A percentile compares a stretch with the other conserved stretches of the same genome.
phyloP scores from a whole-genome alignment of 2,329 filamentous ascomycete species.

The Aspergillus sp. region DNA sequence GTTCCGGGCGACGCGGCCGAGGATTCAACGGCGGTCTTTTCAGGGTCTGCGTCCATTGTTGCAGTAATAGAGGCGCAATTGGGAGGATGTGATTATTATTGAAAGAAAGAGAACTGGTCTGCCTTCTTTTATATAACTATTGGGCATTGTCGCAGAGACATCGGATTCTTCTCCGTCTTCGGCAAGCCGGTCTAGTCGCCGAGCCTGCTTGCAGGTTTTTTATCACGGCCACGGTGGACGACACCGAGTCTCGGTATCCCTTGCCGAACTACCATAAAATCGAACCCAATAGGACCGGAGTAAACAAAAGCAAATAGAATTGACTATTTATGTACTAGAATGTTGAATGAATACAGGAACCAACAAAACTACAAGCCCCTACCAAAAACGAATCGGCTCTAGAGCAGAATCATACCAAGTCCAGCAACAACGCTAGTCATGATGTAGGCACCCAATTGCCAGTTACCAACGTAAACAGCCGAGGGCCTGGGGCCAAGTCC shows the following conservation, averaged over 20 bases:
- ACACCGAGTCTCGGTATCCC: neutral
- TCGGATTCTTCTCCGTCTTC: slow-evolving; percentile 16
- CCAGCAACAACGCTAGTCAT: slow-evolving; percentile 45
- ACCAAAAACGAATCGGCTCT: slow-evolving; percentile 20
- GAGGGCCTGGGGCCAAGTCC: slow-evolving; percentile 29
- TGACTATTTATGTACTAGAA: slow-evolving; percentile 2
- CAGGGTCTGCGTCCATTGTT: slow-evolving; percentile 17
- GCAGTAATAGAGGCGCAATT: neutral
- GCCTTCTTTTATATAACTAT: slow-evolving; percentile 5
- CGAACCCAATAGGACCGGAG: too few species aligned
- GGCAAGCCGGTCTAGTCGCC: slow-evolving; percentile 16
- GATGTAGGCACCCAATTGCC: slow-evolving; percentile 47
- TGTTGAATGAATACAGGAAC: neutral
- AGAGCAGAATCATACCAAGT: slow-evolving; percentile 50
- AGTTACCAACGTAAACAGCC: slow-evolving; percentile 38
- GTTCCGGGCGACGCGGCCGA: neutral
- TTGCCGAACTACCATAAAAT: neutral
- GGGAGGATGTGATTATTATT: neutral
- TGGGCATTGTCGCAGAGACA: neutral
- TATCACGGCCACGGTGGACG: neutral
- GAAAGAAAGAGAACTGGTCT: neutral
- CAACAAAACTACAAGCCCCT: neutral
- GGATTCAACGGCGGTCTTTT: slow-evolving; percentile 4
- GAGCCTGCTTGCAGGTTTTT: slow-evolving; percentile 4
- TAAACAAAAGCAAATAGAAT: neutral